These are phyloP conservation scores for barrel medic (Medicago truncatula) DNA, from an alignment of 306 rosid species.

Conservation along the genomic window DNA sequence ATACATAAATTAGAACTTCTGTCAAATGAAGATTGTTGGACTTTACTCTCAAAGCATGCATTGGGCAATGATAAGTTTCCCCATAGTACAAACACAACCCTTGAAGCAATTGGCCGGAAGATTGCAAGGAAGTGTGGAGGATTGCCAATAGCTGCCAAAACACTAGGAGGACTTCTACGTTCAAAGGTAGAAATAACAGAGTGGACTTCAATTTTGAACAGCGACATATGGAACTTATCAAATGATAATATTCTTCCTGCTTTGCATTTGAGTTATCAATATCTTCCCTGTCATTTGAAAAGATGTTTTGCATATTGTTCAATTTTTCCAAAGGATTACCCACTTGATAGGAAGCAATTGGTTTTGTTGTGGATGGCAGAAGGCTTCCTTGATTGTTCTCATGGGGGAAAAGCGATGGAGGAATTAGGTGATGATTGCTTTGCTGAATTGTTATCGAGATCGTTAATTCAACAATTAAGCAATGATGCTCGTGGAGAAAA, in stretches of 20 bases:
- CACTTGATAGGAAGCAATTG: neutral
- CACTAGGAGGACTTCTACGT: neutral
- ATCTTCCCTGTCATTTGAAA: conserved; percentile 6
- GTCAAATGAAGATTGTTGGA: conserved; percentile 50
- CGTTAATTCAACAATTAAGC: neutral
- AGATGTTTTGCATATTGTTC: too few species aligned
- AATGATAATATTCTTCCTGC: conserved; percentile 3
- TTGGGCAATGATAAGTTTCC: neutral
- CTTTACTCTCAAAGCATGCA: conserved; percentile 42
- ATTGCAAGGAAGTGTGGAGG: conserved; percentile 27
- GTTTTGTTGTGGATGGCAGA: conserved; percentile 50
- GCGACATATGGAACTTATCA: conserved; percentile 26
- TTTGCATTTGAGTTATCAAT: conserved; percentile 9
- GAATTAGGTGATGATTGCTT: conserved; percentile 34
- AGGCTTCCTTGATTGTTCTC: conserved; percentile 25
- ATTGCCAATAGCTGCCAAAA: neutral
- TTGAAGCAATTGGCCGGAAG: conserved; percentile 45
- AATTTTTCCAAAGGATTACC: too few species aligned
- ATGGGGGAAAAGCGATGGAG: conserved; percentile 14
- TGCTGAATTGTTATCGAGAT: conserved; percentile 28
- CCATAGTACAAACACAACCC: neutral
- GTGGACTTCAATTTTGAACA: conserved; percentile 38
- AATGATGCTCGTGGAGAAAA: neutral
- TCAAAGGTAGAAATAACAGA: conserved; percentile 34
- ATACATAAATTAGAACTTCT: conserved; percentile 34